Conservation (phyloP, 148 eudicot genomes). For the Limonium bicolor region DNA sequence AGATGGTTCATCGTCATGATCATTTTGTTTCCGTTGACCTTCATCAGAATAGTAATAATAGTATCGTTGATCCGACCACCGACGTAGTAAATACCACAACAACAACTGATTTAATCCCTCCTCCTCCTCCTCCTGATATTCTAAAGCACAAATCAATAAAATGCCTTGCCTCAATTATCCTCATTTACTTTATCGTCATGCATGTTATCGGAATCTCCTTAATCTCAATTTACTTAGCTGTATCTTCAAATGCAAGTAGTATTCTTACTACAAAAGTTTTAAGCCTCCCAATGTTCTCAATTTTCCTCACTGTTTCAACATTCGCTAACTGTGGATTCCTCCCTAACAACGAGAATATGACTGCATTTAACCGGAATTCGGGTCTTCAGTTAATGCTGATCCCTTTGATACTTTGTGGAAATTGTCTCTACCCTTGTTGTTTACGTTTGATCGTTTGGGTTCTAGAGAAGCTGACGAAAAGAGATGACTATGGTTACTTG, state of each 20-base stretch:
- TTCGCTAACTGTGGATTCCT: conserved; percentile 55
- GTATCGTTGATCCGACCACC: conserved; percentile 8
- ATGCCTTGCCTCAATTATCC: conserved; percentile 15
- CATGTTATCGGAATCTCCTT: conserved; percentile 23
- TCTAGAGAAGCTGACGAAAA: conserved; percentile 17
- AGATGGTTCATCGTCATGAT: too few species aligned
- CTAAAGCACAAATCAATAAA: conserved; percentile 26
- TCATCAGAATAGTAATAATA: too few species aligned
- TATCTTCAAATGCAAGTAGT: conserved; percentile 23
- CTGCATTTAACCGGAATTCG: conserved; percentile 36
- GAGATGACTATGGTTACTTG: conserved; percentile 20
- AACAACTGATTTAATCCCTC: conserved; percentile 12
- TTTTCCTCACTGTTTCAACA: conserved; percentile 39
- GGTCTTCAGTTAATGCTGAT: conserved; percentile 45
- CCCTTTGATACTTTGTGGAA: conserved; percentile 50
- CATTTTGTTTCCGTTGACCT: too few species aligned
- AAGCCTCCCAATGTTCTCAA: conserved; percentile 16
- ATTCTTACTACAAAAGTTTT: conserved; percentile 38
- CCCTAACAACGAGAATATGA: conserved; percentile 72
- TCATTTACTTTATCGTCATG: conserved; percentile 20
- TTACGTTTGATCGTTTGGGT: conserved; percentile 25
- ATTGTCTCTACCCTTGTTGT: conserved; percentile 33
- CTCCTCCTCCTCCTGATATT: not conserved
- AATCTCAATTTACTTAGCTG: conserved; percentile 12
- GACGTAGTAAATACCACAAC: not conserved